Percentiles rank a stretch among this genome's conserved stretches.
These are phyloP conservation scores for Dothideomycetes sp. DNA, from an alignment of 2,329 filamentous ascomycete species.

Conservation along the genomic window DNA sequence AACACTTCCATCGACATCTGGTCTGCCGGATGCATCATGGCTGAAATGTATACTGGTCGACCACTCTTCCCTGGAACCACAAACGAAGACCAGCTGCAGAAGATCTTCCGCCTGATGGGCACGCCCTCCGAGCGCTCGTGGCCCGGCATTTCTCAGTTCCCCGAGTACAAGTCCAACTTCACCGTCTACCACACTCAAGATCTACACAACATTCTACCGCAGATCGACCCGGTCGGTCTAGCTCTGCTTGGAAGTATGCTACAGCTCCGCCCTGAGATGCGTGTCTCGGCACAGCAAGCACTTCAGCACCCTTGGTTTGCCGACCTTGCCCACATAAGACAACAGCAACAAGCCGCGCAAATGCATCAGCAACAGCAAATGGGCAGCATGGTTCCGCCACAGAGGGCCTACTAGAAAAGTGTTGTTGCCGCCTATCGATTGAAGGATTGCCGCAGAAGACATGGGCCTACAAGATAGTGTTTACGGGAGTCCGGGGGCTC, in stretches of 20 bases:
- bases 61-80: slow-evolving; percentile 95
- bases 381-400: slow-evolving; percentile 8
- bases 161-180: slow-evolving; percentile 96
- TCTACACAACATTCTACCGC: slow-evolving; percentile 72
- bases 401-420: slow-evolving; percentile 10
- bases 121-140: slow-evolving; percentile 91
- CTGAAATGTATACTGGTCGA: slow-evolving; percentile 95
- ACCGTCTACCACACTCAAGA: slow-evolving; percentile 92
- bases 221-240: slow-evolving; percentile 79
- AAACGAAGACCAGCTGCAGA: slow-evolving; percentile 93
- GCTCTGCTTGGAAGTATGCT: slow-evolving; percentile 85
- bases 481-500: not conserved
- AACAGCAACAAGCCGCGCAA: slow-evolving; percentile 9
- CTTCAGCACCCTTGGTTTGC: slow-evolving; percentile 88
- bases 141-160: slow-evolving; percentile 88
- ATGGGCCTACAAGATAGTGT: not conserved
- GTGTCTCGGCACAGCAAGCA: slow-evolving; percentile 78
- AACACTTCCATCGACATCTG: slow-evolving; percentile 99
- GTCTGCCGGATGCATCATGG: slow-evolving; percentile 99
- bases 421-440: no score
- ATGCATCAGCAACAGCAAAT: slow-evolving; percentile 10
- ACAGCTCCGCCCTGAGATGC: slow-evolving; percentile 81
- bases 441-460: not conserved
- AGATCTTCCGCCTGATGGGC: slow-evolving; percentile 98
- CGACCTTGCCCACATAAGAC: slow-evolving; percentile 47